phyloP scores from a whole-genome alignment of 257 asterid species.

The Solanum chaucha region DNA sequence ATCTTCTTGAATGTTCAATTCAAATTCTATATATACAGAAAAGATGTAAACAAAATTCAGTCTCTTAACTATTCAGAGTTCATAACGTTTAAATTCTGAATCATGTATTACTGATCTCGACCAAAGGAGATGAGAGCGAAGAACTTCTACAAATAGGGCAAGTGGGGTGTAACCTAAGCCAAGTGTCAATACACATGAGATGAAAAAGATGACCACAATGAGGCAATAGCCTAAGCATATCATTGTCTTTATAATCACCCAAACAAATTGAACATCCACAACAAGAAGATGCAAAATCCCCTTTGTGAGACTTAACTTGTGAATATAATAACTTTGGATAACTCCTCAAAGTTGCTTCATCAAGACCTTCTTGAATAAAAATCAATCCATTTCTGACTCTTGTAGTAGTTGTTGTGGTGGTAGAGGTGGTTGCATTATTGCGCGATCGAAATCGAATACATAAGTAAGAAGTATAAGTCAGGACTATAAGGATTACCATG shows the following conservation, averaged over 20 bases:
- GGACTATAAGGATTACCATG: constrained; percentile 12
- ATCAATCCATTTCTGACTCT: neutral
- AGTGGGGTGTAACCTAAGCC: constrained; percentile 38
- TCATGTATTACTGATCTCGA: neutral
- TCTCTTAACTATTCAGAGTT: neutral
- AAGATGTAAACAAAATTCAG: neutral
- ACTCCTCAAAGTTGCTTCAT: constrained; percentile 22
- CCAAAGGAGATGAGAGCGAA: constrained; percentile 7
- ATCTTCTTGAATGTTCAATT: neutral
- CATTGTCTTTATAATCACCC: constrained; percentile 48
- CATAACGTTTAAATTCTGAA: neutral
- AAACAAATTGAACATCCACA: constrained; percentile 54
- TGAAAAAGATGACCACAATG: constrained; percentile 58
- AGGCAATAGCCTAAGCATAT: constrained; percentile 39
- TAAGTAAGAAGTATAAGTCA: constrained; percentile 21
- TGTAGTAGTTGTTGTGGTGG: neutral
- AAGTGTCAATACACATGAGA: constrained; percentile 45
- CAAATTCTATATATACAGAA: neutral
- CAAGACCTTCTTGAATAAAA: constrained; percentile 10
- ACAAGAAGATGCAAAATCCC: constrained; percentile 6
- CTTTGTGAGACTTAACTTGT: constrained; percentile 15
- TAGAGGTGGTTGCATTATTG: neutral
- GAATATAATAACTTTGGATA: constrained; percentile 33
- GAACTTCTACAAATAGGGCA: constrained; percentile 65
- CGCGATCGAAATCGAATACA: neutral